Percentiles rank a stretch among this genome's conserved stretches.
Evolutionary conservation across 2,329 filamentous ascomycete genomes (phyloP).

Genomic region (Colletotrichum gigasporum): DNA sequence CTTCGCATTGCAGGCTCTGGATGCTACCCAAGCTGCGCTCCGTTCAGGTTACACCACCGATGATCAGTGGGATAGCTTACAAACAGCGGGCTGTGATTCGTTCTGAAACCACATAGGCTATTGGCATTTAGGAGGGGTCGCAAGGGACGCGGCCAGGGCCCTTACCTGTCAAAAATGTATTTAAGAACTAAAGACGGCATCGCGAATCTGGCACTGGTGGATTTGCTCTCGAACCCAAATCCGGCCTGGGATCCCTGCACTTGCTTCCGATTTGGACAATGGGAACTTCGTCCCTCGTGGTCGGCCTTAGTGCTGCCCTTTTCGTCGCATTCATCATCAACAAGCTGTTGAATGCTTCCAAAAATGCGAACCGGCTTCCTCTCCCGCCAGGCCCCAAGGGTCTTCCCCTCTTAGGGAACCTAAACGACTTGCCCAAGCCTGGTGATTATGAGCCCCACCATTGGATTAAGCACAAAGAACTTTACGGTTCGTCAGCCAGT

Average conservation of each 20-base stretch:
- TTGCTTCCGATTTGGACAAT: neutral
- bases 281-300: neutral
- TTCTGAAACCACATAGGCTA: neutral
- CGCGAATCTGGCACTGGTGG: neutral
- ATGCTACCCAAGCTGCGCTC: neutral
- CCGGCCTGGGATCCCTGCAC: no score
- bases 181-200: no score
- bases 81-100: neutral
- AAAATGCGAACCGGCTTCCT: neutral
- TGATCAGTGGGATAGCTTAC: neutral
- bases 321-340: neutral
- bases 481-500: conserved; percentile 35
- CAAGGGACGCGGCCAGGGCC: neutral
- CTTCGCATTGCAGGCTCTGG: neutral
- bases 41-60: neutral
- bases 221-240: neutral
- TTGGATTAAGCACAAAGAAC: conserved; percentile 47
- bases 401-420: conserved; percentile 55
- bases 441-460: conserved; percentile 42
- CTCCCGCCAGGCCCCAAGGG: conserved; percentile 41
- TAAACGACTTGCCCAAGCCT: conserved; percentile 52
- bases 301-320: neutral
- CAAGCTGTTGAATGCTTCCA: neutral
- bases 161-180: no score
- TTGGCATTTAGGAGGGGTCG: neutral